phyloP scores from a whole-genome alignment of 139 green algal genomes.

The Coelastrella sp. region DNA sequence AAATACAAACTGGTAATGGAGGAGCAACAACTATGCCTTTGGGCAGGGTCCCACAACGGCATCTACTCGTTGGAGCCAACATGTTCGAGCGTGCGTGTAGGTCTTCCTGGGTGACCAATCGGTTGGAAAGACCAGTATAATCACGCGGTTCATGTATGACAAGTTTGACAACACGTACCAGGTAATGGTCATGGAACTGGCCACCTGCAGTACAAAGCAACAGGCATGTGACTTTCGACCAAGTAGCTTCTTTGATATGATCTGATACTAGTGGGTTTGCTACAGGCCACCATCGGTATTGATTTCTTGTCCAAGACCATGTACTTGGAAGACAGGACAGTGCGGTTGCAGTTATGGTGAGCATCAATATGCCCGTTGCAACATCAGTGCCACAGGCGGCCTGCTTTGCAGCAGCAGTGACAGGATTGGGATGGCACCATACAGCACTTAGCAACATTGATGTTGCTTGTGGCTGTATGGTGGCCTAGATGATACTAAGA shows the following conservation, averaged over 20 bases:
- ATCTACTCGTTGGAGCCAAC: not conserved
- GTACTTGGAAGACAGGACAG: constrained; percentile 99
- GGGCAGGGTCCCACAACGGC: not conserved
- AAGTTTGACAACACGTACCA: constrained; percentile 99
- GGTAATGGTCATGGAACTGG: constrained; percentile 68
- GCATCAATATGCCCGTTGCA: not conserved
- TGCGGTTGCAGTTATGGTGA: constrained; percentile 98
- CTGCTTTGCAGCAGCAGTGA: too few relatives aligned
- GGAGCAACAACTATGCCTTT: not conserved
- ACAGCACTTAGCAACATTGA: too few relatives aligned
- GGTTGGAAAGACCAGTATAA: constrained; percentile 98
- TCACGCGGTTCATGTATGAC: constrained; percentile 99
- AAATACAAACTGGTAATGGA: constrained; percentile 97
- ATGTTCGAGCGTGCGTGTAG: constrained; percentile 48
- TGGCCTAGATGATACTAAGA: too few relatives aligned
- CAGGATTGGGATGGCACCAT: too few relatives aligned
- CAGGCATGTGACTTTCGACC: too few relatives aligned
- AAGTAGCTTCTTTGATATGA: too few relatives aligned
- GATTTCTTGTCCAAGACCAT: constrained; percentile 99
- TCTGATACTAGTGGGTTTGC: not conserved
- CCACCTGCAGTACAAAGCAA: too few relatives aligned
- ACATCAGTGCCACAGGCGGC: too few relatives aligned
- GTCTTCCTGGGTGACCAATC: constrained; percentile 94
- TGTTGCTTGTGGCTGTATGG: too few relatives aligned
- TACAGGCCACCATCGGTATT: constrained; percentile 98